These are phyloP conservation scores for Talaromyces trachyspermus DNA, from an alignment of 495 filamentous ascomycete species.

Conservation along the genomic window DNA sequence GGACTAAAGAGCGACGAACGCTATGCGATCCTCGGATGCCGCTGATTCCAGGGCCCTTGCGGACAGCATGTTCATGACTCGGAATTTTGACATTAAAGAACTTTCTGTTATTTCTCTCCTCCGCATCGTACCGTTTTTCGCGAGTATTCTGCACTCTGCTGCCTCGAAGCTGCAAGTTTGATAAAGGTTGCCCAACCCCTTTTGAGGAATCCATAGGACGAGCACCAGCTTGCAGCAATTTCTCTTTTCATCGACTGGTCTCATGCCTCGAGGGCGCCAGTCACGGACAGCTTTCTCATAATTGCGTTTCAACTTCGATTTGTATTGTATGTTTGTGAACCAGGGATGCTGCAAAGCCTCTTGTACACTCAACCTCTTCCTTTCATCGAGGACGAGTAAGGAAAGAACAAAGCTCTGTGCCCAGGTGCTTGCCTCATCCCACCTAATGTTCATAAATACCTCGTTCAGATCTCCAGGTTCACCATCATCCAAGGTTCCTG, in stretches of 20 bases:
- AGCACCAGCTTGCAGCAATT: no score
- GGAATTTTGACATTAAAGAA: no score
- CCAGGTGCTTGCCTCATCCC: constrained; percentile 29
- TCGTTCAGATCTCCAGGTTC: constrained; percentile 25
- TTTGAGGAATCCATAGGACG: no score
- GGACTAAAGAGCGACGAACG: not conserved
- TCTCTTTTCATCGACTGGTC: no score
- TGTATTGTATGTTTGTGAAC: constrained; percentile 43
- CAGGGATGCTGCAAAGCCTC: constrained; percentile 52
- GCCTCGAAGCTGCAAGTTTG: no score
- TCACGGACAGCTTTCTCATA: constrained; percentile 39
- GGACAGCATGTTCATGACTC: no score
- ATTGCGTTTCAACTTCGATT: constrained; percentile 33
- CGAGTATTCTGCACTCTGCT: no score
- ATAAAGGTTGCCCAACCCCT: no score
- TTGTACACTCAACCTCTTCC: constrained; percentile 42
- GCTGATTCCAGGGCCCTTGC: no score
- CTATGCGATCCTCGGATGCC: no score
- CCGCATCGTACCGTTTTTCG: no score
- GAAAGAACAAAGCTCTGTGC: constrained; percentile 48
- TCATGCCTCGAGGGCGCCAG: constrained; percentile 36
- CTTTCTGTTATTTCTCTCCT: no score
- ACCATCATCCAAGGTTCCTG: constrained; percentile 18
- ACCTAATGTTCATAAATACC: constrained; percentile 10
- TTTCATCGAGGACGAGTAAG: constrained; percentile 46